These are phyloP conservation scores for Trametes cinnabarina DNA, from an alignment of 768 basidiomycete species.

Conservation along the genomic window DNA sequence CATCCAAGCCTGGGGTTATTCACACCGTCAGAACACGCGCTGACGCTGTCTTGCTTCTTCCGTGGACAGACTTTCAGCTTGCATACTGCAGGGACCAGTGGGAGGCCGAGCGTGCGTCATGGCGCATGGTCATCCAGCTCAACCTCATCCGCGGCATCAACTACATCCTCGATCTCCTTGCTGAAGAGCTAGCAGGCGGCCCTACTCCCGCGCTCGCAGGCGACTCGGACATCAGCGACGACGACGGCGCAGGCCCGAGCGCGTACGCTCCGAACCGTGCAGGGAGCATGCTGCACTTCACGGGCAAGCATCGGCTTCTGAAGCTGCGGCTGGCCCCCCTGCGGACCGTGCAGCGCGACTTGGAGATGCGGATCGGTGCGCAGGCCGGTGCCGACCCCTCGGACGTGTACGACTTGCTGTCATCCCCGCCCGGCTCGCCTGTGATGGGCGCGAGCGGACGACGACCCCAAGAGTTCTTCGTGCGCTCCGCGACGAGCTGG, in stretches of 20 bases:
- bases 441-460: neutral
- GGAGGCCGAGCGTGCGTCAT: constrained; percentile 68
- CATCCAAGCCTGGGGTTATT: neutral
- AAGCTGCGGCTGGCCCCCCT: constrained; percentile 59
- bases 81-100: constrained; percentile 60
- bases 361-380: constrained; percentile 60
- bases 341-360: constrained; percentile 51
- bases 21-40: neutral
- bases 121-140: constrained; percentile 76
- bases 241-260: neutral
- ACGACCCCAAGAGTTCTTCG: constrained; percentile 29
- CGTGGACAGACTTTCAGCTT: constrained; percentile 65
- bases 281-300: constrained; percentile 39
- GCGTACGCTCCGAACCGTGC: constrained; percentile 2
- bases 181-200: constrained; percentile 48
- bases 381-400: constrained; percentile 44
- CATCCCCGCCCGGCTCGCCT: constrained; percentile 14
- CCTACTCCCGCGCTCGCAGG: neutral
- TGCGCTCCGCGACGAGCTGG: constrained; percentile 31
- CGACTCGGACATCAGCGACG: constrained; percentile 18
- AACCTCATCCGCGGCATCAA: constrained; percentile 75
- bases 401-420: constrained; percentile 14
- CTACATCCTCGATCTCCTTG: constrained; percentile 59
- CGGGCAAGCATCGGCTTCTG: constrained; percentile 59
- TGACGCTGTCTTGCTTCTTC: neutral